Conservation (phyloP, 805 yeast species). For the Kodamaea leandrae region DNA sequence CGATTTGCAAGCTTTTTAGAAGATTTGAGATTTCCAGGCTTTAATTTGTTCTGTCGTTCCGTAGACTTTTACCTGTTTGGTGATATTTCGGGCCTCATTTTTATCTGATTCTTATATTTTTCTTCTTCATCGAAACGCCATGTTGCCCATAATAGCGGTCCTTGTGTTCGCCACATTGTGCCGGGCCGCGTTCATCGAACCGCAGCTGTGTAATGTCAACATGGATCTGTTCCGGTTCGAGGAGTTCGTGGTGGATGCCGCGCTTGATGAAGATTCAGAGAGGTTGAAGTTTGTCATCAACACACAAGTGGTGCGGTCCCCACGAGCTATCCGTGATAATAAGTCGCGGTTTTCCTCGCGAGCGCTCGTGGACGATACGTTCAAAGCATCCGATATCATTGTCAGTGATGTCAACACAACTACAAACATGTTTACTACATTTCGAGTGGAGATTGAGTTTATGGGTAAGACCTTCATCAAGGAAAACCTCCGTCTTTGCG, state of each 20-base stretch:
- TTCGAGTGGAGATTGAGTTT: constrained; percentile 45
- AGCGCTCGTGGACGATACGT: background rate
- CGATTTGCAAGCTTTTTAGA: no score
- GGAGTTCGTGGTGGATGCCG: constrained; percentile 34
- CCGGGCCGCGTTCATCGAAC: constrained; percentile 24
- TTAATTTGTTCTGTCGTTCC: no score
- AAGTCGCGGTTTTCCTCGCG: no score
- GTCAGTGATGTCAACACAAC: constrained; percentile 44
- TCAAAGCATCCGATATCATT: constrained; percentile 11
- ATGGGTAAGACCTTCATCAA: constrained; percentile 41
- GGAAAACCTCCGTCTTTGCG: constrained; percentile 45
- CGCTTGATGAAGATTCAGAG: constrained; percentile 29
- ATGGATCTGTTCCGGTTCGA: constrained; percentile 15
- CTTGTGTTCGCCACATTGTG: background rate
- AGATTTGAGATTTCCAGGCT: no score
- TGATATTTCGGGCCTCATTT: background rate
- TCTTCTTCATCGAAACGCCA: constrained; percentile 7
- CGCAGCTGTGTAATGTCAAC: constrained; percentile 16
- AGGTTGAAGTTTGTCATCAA: constrained; percentile 35
- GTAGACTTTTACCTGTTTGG: background rate
- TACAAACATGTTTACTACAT: constrained; percentile 48
- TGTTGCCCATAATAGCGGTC: background rate
- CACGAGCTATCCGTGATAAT: constrained; percentile 2
- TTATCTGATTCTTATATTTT: no score
- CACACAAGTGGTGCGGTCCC: constrained; percentile 22